Evolutionary conservation across 2,329 filamentous ascomycete species (phyloP).

Genomic region (Penicillium sp.): DNA sequence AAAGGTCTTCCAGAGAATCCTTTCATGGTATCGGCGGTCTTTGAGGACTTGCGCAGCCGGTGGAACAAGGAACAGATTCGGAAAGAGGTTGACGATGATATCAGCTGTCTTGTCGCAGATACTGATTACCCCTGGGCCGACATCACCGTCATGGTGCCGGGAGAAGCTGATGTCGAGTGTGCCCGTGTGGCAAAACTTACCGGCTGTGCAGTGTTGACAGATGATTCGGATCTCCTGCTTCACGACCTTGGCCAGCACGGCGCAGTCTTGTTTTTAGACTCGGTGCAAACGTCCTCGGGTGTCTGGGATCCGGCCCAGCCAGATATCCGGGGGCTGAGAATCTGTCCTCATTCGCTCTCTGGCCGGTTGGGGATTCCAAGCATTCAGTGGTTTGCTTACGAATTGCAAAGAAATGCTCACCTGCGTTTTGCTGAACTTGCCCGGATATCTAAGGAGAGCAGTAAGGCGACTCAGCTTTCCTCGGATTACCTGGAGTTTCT

Average conservation of each 20-base stretch:
- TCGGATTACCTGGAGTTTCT: slow-evolving; percentile 26
- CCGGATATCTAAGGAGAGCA: slow-evolving; percentile 23
- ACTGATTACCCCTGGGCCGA: slow-evolving; percentile 28
- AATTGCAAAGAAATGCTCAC: slow-evolving; percentile 28
- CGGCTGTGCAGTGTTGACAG: slow-evolving; percentile 59
- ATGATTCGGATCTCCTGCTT: slow-evolving; percentile 78
- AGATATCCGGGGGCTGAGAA: slow-evolving; percentile 26
- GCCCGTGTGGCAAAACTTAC: slow-evolving; percentile 53
- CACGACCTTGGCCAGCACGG: slow-evolving; percentile 58
- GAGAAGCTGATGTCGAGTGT: slow-evolving; percentile 78
- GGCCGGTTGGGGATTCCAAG: slow-evolving; percentile 27
- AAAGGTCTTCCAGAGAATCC: slow-evolving; percentile 46
- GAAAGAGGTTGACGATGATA: slow-evolving; percentile 8
- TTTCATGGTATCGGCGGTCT: slow-evolving; percentile 68
- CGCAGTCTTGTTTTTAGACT: slow-evolving; percentile 59
- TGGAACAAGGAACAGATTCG: slow-evolving; percentile 27
- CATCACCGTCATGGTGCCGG: slow-evolving; percentile 56
- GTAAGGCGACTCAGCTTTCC: slow-evolving; percentile 9
- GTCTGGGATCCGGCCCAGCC: slow-evolving; percentile 8
- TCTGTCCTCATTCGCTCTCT: slow-evolving; percentile 33
- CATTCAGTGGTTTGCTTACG: slow-evolving; percentile 35
- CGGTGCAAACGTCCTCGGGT: slow-evolving; percentile 42
- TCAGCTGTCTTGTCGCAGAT: slow-evolving; percentile 13
- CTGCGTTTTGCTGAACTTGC: slow-evolving; percentile 26
- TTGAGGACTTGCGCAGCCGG: slow-evolving; percentile 57